Evolutionary conservation across 2,329 filamentous ascomycete species (phyloP).

Genomic region (Emergomyces africanus): DNA sequence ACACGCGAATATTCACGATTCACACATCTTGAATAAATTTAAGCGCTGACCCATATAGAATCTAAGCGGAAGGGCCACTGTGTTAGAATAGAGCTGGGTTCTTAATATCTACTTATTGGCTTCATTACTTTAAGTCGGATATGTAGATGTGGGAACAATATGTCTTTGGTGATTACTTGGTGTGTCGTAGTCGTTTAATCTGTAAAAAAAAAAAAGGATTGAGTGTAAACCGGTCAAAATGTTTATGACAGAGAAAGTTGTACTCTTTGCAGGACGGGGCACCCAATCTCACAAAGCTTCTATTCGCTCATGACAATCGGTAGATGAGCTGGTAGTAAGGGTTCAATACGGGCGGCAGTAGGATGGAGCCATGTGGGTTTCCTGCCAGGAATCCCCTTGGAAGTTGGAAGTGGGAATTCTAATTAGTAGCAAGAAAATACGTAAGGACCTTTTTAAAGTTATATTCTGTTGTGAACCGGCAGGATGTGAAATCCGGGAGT

Average conservation of each 20-base stretch:
- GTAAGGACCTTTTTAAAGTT: background rate
- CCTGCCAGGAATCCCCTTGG: background rate
- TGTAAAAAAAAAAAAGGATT: background rate
- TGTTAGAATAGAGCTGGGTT: background rate
- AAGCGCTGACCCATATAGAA: background rate
- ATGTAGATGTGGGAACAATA: background rate
- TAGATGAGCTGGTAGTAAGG: background rate
- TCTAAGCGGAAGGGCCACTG: background rate
- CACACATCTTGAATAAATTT: background rate
- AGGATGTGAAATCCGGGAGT: background rate
- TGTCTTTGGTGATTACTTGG: background rate
- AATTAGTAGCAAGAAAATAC: background rate
- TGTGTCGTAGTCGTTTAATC: background rate
- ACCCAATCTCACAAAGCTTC: background rate
- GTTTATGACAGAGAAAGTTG: background rate
- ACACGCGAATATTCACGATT: background rate
- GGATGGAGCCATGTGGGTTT: background rate
- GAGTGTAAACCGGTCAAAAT: background rate
- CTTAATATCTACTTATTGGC: background rate
- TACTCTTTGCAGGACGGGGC: background rate
- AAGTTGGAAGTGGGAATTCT: background rate
- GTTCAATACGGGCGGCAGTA: background rate
- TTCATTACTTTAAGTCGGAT: background rate
- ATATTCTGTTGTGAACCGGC: background rate
- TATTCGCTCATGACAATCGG: background rate